Conservation (phyloP, 306 rosid species). For the Fragaria vesca region DNA sequence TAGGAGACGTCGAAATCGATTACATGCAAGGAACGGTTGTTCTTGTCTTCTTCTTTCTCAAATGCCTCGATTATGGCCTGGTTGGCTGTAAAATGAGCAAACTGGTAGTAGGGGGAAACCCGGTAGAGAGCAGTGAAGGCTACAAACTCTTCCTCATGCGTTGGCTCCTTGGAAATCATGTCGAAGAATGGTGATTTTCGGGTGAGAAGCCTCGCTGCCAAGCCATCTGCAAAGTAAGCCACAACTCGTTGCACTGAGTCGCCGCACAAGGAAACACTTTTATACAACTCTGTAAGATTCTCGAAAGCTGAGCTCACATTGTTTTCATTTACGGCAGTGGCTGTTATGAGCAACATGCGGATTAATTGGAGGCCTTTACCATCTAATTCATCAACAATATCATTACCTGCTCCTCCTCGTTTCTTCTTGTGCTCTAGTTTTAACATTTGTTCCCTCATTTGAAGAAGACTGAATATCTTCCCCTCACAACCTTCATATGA, state of each 20-base stretch:
- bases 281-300: constrained; percentile 47
- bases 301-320: constrained; percentile 41
- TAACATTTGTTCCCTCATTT: constrained; percentile 68
- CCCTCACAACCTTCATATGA: constrained; percentile 55
- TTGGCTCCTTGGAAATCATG: constrained; percentile 65
- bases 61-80: constrained; percentile 69
- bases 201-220: constrained; percentile 56
- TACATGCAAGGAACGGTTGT: constrained; percentile 54
- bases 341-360: constrained; percentile 56
- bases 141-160: constrained; percentile 46
- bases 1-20: constrained; percentile 69
- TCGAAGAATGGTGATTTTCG: constrained; percentile 60
- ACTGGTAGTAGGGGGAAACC: constrained; percentile 70
- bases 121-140: constrained; percentile 62
- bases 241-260: constrained; percentile 70
- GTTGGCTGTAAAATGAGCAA: constrained; percentile 83
- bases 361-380: constrained; percentile 55
- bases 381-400: constrained; percentile 13
- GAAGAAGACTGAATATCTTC: constrained; percentile 64
- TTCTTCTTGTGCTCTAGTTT: constrained; percentile 37
- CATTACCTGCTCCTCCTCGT: neutral
- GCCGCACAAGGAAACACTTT: constrained; percentile 48
- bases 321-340: constrained; percentile 47
- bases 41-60: constrained; percentile 58
- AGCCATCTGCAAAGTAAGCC: constrained; percentile 61